Evolutionary conservation across 1,284 basidiomycete genomes (phyloP), one percentile per base, ranked within the genome.

Genomic region (Irpex lacteus): DNA sequence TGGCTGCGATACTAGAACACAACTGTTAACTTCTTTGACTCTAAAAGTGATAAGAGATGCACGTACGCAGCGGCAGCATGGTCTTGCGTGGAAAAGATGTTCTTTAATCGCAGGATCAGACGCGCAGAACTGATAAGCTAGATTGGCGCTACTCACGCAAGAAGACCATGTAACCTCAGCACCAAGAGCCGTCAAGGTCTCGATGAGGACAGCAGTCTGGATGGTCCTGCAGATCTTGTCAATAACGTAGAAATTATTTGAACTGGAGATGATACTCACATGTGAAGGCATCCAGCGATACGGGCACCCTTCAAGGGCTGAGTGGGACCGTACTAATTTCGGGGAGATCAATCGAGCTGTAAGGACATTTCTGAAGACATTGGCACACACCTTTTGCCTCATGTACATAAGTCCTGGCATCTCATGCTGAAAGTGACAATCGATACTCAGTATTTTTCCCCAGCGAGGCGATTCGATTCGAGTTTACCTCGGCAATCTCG

Each of bases 51-150:
- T 5, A 32, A 26, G 60, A 40, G 64, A 37, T 44, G 37, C n/a
- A 85, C 89, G 74, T 75, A 93, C 90, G 95, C 98, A 70, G 97
- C 94, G 66, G 97, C 98, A 67, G 97, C 97, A 81, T 99, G 97
- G 80, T 99, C 97, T 78, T 96, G 98, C 64, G 97, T 99, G 63
- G 98, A 99, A 84, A 98, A 99, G 78, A 99, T 99, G 86, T 99
- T 99, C 92, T 93, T 59, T 15, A 26, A 18, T n/a, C n/a, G 36
- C 7, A 56, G 13, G 15, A 52, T 37, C 52, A 44, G 47, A 63
- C 37, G 57, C 53, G 60, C 44, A 19, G 59, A 32, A 9, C 56
- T n/a, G 26, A 36, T 40, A 59, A 56, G 56, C 26, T 1, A 65
- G 34, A 60, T 54, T 34, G 36, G 37, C 36, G 56, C 53, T 58